These are phyloP conservation scores for Cutaneotrichosporon cavernicola DNA, from an alignment of 1,284 basidiomycete genomes.

Conservation along the genomic window DNA sequence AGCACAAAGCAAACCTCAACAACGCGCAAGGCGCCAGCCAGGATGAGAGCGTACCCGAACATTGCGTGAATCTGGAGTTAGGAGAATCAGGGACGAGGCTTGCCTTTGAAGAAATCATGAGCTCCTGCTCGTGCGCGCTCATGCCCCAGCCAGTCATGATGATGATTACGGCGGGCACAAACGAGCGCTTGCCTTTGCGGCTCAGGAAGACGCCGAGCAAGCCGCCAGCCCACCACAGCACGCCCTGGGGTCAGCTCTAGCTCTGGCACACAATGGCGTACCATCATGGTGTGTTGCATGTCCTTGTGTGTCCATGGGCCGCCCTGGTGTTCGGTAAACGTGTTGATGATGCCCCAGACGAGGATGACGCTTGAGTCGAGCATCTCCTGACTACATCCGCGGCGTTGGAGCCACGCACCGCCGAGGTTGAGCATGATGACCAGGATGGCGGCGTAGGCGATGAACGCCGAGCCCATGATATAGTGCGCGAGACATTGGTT, in stretches of 20 bases:
- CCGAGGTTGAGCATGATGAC: slow-evolving; percentile 79
- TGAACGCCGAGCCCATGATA: slow-evolving; percentile 81
- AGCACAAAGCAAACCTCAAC: slow-evolving; percentile 80
- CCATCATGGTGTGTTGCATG: slow-evolving; percentile 83
- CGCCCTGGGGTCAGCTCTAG: slow-evolving; percentile 53
- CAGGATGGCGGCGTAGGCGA: slow-evolving; percentile 81
- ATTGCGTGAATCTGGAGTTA: slow-evolving; percentile 67
- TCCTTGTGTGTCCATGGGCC: slow-evolving; percentile 78
- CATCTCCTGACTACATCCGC: slow-evolving; percentile 69
- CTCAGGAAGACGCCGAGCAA: slow-evolving; percentile 81
- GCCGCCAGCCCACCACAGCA: slow-evolving; percentile 85
- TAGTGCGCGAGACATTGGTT: slow-evolving; percentile 85
- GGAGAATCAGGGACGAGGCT: slow-evolving; percentile 6
- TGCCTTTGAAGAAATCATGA: slow-evolving; percentile 79
- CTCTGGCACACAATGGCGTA: slow-evolving; percentile 3
- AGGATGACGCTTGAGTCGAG: slow-evolving; percentile 87
- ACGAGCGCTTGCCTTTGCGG: slow-evolving; percentile 76
- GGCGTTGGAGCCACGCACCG: slow-evolving; percentile 70
- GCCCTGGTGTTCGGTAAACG: slow-evolving; percentile 88
- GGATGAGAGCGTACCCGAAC: slow-evolving; percentile 83
- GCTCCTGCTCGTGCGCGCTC: slow-evolving; percentile 81
- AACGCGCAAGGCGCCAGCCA: slow-evolving; percentile 76
- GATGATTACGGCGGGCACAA: slow-evolving; percentile 79
- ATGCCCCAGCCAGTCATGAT: slow-evolving; percentile 93
- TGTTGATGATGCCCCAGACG: slow-evolving; percentile 80